A percentile compares a stretch with the other conserved stretches of the same genome.
Conservation (phyloP, 129 eudicot species). For the Escallonia herrerae region DNA sequence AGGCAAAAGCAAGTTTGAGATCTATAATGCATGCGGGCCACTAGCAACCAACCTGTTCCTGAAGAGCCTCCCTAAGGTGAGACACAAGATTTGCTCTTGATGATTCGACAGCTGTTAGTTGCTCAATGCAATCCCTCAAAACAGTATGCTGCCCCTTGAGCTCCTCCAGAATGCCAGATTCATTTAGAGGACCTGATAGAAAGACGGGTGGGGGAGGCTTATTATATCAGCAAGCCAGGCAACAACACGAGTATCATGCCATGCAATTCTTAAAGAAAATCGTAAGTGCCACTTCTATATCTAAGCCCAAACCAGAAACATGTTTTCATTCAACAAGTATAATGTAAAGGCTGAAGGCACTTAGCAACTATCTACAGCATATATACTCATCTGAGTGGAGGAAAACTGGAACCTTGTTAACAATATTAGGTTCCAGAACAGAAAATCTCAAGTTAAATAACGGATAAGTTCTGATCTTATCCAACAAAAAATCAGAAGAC, state of each 20-base stretch:
- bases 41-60: slow-evolving; percentile 68
- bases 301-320: too few relatives aligned
- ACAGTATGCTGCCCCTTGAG: slow-evolving; percentile 68
- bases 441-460: not conserved
- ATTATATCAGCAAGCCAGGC: too few relatives aligned
- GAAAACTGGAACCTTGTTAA: not conserved
- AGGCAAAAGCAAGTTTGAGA: not conserved
- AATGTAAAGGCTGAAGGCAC: too few relatives aligned
- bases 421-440: not conserved
- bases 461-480: not conserved
- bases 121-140: slow-evolving; percentile 69
- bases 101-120: slow-evolving; percentile 60
- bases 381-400: not conserved
- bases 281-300: too few relatives aligned
- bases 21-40: not conserved
- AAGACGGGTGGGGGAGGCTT: too few relatives aligned
- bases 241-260: too few relatives aligned
- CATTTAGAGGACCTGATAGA: slow-evolving; percentile 32
- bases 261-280: too few relatives aligned
- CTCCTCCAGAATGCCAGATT: slow-evolving; percentile 49
- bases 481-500: not conserved
- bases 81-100: slow-evolving; percentile 73
- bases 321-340: too few relatives aligned
- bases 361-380: not conserved
- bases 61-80: slow-evolving; percentile 65